Base-by-base conservation (phyloP, 768 basidiomycete genomes). In the Tylopilus plumbeoviolaceoides region DNA sequence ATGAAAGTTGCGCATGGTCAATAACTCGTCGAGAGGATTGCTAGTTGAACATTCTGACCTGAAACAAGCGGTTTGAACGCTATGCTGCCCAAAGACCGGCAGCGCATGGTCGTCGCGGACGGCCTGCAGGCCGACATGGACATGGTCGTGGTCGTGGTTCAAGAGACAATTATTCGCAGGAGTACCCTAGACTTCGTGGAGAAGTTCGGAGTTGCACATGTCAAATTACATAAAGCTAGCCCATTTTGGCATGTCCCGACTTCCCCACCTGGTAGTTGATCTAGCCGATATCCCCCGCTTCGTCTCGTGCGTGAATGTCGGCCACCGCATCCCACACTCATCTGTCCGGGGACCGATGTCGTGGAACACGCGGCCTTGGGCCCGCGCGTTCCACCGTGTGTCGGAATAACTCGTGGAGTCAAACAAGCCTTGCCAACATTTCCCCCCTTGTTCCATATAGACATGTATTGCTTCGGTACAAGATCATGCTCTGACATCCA, bases 61-160 rank as follows among this genome's bases (percentile, higher is more conserved):
- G 62, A 58, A 53, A 54, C 25, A 47, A 62, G 55, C 43, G 63
- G 52, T 55, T 56, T 65, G 52, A 53, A 53, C 12, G 53, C 44
- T 45, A 48, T 41, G 42, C 62, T 39, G 42, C 53, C 47, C 47
- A 61, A 39, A 41, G 61, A 57, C 59, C 60, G 59, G 41, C 59
- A 68, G 46, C 51, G 58, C 54, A 57, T 56, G 17, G 59, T 61
- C 49, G 55, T 47, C 55, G 50, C 54, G 46, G 64, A 57, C 66
- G 68, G 54, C 66, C 62, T 60, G 40, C 63, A 61, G 59, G 64
- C 68, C 66, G 62, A 58, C 56, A 70, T 59, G 52, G 66, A 53
- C 63, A 68, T 70, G 58, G 55, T 66, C 30, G 57, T 70, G 58
- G 55, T 66, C 30, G 57, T 51, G 46, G 60, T 61, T 64, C 51